Evolutionary conservation across 2,329 filamentous ascomycete species (phyloP).

Genomic region (Cladosporium halotolerans): DNA sequence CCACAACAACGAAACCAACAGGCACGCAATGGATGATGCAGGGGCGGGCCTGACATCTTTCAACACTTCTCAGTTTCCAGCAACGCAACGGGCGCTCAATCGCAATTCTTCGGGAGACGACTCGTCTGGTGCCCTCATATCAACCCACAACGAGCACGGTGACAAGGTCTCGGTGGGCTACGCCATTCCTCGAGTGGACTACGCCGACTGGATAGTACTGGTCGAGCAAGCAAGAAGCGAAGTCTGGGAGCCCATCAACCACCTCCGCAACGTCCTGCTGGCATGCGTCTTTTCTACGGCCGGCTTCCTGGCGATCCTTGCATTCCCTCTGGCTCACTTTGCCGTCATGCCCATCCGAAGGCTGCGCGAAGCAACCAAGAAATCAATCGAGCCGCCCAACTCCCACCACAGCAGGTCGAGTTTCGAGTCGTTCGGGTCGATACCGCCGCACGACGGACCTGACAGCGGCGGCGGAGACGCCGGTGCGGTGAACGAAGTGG

Average conservation of each 20-base stretch:
- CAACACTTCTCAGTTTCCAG: conserved; percentile 55
- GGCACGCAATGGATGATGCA: conserved; percentile 23
- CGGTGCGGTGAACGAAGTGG: conserved; percentile 43
- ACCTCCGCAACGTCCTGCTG: conserved; percentile 71
- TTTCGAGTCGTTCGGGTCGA: conserved; percentile 26
- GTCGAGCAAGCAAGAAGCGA: conserved; percentile 71
- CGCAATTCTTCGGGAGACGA: background rate
- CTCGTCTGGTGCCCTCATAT: conserved; percentile 58
- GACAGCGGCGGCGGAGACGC: conserved; percentile 23
- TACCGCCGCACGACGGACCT: conserved; percentile 14
- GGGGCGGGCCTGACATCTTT: conserved; percentile 47
- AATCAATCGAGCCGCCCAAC: conserved; percentile 61
- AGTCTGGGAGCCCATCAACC: conserved; percentile 68
- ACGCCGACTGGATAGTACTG: conserved; percentile 77
- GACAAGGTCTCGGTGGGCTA: conserved; percentile 71
- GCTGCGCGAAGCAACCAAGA: conserved; percentile 67
- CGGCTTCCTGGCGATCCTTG: conserved; percentile 61
- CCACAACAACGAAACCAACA: conserved; percentile 18
- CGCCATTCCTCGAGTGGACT: conserved; percentile 58
- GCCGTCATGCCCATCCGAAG: conserved; percentile 74
- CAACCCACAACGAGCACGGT: conserved; percentile 66
- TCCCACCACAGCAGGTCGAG: conserved; percentile 40
- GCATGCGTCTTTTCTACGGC: conserved; percentile 80
- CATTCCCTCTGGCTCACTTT: conserved; percentile 74
- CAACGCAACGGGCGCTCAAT: conserved; percentile 53